phyloP scores from a whole-genome alignment of 2,329 filamentous ascomycete species.

The Penicillium sp. region DNA sequence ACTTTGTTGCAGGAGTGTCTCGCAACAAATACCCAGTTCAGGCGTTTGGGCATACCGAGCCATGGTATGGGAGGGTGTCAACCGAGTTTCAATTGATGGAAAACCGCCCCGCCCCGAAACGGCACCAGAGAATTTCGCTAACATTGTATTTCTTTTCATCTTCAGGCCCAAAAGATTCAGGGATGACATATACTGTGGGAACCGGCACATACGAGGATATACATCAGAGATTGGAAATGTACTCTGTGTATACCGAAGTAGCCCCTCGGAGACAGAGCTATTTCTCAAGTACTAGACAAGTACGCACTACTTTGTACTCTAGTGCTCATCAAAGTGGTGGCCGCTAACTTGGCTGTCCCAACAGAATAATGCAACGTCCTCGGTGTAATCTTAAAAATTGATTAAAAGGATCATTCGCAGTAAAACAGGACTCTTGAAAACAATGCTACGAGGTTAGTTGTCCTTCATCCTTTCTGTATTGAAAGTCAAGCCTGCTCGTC shows the following conservation, averaged over 20 bases:
- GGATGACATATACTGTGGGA: too few species aligned
- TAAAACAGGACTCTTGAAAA: background rate
- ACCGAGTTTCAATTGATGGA: slow-evolving; percentile 14
- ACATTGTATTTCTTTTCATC: background rate
- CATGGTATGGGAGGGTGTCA: slow-evolving; percentile 20
- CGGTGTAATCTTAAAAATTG: background rate
- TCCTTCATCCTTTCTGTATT: background rate
- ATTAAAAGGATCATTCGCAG: background rate
- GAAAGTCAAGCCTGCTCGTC: background rate
- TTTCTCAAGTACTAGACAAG: background rate
- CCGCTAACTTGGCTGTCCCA: background rate
- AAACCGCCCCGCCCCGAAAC: slow-evolving; percentile 11
- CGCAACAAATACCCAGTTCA: slow-evolving; percentile 7
- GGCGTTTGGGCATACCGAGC: background rate
- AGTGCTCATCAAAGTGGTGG: background rate
- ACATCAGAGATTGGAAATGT: background rate
- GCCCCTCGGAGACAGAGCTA: background rate
- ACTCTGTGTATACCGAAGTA: background rate
- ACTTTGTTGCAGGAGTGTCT: background rate
- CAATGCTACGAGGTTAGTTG: background rate
- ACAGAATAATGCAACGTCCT: background rate
- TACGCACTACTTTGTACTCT: background rate
- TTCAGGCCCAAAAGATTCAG: background rate
- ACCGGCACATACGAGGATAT: background rate
- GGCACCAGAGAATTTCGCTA: background rate